Evolutionary conservation across 306 rosid genomes (phyloP), one percentile per base, ranked within the genome.

Genomic region (Astragalus glycyphyllos): DNA sequence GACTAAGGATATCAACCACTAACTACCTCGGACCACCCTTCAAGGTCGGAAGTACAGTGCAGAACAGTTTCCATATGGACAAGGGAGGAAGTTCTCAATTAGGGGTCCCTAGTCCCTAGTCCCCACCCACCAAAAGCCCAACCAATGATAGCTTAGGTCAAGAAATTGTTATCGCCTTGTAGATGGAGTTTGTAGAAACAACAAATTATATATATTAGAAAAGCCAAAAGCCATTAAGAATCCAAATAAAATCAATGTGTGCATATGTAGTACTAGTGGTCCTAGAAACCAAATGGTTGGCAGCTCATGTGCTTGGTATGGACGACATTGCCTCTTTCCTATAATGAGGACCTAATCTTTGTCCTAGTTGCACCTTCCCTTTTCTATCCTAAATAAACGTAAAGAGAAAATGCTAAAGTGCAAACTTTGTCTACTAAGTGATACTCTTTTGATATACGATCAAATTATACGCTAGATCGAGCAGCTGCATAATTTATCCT

Each of bases 251-350:
- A 11, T 2, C 4, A 16, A 5, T 41, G 29, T 34, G 14, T 8
- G 5, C 42, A 6, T 46, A 37, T 48, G n/a, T 35, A 15, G 50
- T 74, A 42, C 44, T 2, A 32, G 57, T 1, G 74, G 74, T 66
- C 74, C 79, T 61, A 5, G 0, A 53, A 41, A 69, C 31, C 71
- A 46, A 60, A 49, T 51, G 75, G 58, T 58, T 50, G 58, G 72
- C 58, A 55, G 2, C 50, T 65, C 73, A 74, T 74, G 73, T 65
- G 73, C 56, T 47, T 60, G 65, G 40, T 3, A 29, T 77, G 76
- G 65, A 77, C 34, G 38, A 59, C 70, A 46, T 17, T 50, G n/a
- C 71, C 41, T 61, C 71, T 44, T 69, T 69, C 66, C 58, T 58
- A 46, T n/a, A n/a, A 37, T 47, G 54, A 46, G 61, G 44, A 46